Percentiles rank a stretch among this genome's conserved stretches.
Evolutionary conservation across 1,284 basidiomycete genomes (phyloP).

Genomic region (Sphagnurus paluster): DNA sequence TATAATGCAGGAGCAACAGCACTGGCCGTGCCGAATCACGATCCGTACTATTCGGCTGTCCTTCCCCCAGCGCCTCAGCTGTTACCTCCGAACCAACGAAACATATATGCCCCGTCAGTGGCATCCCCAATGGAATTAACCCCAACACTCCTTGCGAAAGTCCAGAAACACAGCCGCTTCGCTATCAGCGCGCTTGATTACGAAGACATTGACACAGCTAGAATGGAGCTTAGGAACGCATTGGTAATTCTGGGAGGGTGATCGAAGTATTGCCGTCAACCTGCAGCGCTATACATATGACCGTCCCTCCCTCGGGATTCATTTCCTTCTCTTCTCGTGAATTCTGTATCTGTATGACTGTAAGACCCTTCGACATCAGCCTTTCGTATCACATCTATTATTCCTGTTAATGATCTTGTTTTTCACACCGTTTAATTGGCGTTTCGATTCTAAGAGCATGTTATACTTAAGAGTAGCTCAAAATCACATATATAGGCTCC

Average conservation of each 20-base stretch:
- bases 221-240: constrained; percentile 76
- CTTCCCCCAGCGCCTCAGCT: constrained; percentile 1
- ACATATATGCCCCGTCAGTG: constrained; percentile 16
- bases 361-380: too few species aligned
- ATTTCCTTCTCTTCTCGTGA: too few species aligned
- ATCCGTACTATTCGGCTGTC: neutral
- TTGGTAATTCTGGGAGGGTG: constrained; percentile 63
- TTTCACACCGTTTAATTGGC: too few species aligned
- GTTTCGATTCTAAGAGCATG: too few species aligned
- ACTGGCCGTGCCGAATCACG: neutral
- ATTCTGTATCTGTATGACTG: too few species aligned
- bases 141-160: constrained; percentile 62
- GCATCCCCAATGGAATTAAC: constrained; percentile 50
- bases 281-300: too few species aligned
- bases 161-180: constrained; percentile 88
- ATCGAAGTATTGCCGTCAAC: too few species aligned
- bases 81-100: constrained; percentile 11
- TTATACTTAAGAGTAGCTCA: too few species aligned
- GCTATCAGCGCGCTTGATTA: constrained; percentile 92
- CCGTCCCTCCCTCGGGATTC: too few species aligned
- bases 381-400: too few species aligned
- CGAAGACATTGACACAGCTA: constrained; percentile 84
- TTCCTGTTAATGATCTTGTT: too few species aligned
- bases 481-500: too few species aligned
- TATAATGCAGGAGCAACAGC: constrained; percentile 6